Percentiles rank a stretch among this genome's conserved stretches.
Evolutionary conservation across 805 yeast species (phyloP).

Genomic region (Sugiyamaella valdiviana): DNA sequence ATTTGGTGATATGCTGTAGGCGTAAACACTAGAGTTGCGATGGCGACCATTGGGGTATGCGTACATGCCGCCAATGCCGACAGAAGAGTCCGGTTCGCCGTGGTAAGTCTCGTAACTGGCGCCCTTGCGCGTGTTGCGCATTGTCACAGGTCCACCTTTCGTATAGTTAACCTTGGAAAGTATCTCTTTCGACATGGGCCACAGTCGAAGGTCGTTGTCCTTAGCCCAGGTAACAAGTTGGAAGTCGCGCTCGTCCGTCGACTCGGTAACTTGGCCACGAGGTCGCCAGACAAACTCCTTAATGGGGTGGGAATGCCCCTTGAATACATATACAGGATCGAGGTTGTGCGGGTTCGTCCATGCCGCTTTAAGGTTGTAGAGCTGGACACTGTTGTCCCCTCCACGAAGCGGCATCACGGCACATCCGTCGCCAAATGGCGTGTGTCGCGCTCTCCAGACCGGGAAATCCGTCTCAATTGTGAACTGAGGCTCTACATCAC

Average conservation of each 20-base stretch:
- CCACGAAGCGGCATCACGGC: slow-evolving; percentile 89
- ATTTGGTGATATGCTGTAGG: background rate
- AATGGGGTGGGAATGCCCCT: slow-evolving; percentile 79
- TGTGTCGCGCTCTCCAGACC: slow-evolving; percentile 76
- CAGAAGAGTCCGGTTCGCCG: slow-evolving; percentile 39
- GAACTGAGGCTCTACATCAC: slow-evolving; percentile 41
- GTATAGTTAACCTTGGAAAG: slow-evolving; percentile 42
- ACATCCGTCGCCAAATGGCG: slow-evolving; percentile 86
- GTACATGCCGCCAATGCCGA: background rate
- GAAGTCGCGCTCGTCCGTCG: slow-evolving; percentile 65
- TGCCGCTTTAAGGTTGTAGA: slow-evolving; percentile 42
- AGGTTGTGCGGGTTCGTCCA: slow-evolving; percentile 21
- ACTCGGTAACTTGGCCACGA: slow-evolving; percentile 41
- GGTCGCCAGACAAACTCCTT: slow-evolving; percentile 86
- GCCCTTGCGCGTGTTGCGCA: slow-evolving; percentile 36
- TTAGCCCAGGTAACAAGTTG: slow-evolving; percentile 93
- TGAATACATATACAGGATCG: slow-evolving; percentile 54
- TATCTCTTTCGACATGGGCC: slow-evolving; percentile 57
- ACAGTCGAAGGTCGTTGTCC: slow-evolving; percentile 75
- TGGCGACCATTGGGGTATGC: background rate
- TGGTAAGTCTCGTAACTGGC: slow-evolving; percentile 46
- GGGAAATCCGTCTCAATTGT: slow-evolving; percentile 73
- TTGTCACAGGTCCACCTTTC: slow-evolving; percentile 34
- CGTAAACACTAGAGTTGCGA: background rate
- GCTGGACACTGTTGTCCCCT: slow-evolving; percentile 59